Conservation (phyloP, 352 stramenopile genomes). For the Globisporangium polare region DNA sequence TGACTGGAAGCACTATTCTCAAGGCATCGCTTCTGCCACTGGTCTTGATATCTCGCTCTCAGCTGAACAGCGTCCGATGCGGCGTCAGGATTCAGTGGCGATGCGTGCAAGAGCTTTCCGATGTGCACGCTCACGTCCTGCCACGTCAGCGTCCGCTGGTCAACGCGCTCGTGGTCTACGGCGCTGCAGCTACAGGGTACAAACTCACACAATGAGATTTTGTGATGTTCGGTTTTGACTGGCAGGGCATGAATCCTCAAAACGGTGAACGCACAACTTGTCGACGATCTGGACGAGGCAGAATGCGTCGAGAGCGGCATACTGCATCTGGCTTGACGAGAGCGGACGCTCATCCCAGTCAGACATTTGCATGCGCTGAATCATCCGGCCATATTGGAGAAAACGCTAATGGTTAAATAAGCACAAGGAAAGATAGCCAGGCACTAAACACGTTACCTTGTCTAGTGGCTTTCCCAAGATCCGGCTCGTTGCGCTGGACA, state of each 20-base stretch:
- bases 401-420: too few relatives aligned
- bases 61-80: conserved; percentile 23
- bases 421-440: not conserved
- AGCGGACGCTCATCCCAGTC: conserved; percentile 64
- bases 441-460: conserved; percentile 31
- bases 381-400: not conserved
- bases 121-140: conserved; percentile 16
- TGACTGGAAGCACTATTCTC: not conserved
- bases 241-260: not conserved
- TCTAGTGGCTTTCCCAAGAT: conserved; percentile 59
- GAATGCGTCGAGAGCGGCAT: conserved; percentile 61
- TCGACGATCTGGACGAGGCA: conserved; percentile 60
- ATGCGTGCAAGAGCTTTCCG: conserved; percentile 21
- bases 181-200: not conserved
- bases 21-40: conserved; percentile 20
- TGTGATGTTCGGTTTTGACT: not conserved
- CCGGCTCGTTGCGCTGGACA: conserved; percentile 34
- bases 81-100: conserved; percentile 23
- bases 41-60: conserved; percentile 27
- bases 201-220: not conserved
- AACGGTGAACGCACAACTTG: conserved; percentile 31
- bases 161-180: not conserved
- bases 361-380: conserved; percentile 60
- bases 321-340: conserved; percentile 40
- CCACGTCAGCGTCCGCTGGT: conserved; percentile 7